Percentiles rank a stretch among this genome's conserved stretches.
Conservation (phyloP, 176 grass and related monocot genomes). For the Oryza glaberrima region DNA sequence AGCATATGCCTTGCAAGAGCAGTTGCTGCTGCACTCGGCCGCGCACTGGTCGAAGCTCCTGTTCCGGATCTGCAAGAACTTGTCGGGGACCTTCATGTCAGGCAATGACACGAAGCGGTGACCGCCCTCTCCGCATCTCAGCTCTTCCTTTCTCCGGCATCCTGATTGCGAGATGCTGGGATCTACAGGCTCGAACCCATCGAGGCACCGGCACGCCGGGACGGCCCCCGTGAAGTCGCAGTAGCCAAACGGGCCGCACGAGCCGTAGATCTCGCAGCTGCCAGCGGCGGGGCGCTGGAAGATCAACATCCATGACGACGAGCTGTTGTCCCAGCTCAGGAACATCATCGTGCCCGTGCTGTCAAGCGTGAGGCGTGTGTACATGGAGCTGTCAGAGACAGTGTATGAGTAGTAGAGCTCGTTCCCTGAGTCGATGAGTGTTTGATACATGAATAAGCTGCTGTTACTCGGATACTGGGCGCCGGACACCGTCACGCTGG, state of each 20-base stretch:
- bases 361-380: not conserved
- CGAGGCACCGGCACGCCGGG: constrained; percentile 34
- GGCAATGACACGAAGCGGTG: constrained; percentile 20
- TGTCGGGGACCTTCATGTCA: constrained; percentile 40
- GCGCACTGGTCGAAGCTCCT: constrained; percentile 31
- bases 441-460: not conserved
- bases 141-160: constrained; percentile 30
- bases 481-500: not conserved
- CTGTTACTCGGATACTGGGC: not conserved
- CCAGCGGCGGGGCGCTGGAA: not conserved
- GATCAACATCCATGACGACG: not conserved
- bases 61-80: constrained; percentile 21
- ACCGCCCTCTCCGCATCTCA: constrained; percentile 11
- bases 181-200: constrained; percentile 39
- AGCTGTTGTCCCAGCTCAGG: not conserved
- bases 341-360: not conserved
- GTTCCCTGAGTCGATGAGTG: not conserved
- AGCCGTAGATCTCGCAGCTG: constrained; percentile 20
- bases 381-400: not conserved
- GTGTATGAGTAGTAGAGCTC: not conserved
- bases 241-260: constrained; percentile 41
- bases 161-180: not conserved
- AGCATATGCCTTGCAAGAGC: constrained; percentile 49
- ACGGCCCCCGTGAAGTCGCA: constrained; percentile 26
- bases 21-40: constrained; percentile 40